phyloP scores from a whole-genome alignment of 2,329 filamentous ascomycete genomes.

The Diaporthe aspalathi region DNA sequence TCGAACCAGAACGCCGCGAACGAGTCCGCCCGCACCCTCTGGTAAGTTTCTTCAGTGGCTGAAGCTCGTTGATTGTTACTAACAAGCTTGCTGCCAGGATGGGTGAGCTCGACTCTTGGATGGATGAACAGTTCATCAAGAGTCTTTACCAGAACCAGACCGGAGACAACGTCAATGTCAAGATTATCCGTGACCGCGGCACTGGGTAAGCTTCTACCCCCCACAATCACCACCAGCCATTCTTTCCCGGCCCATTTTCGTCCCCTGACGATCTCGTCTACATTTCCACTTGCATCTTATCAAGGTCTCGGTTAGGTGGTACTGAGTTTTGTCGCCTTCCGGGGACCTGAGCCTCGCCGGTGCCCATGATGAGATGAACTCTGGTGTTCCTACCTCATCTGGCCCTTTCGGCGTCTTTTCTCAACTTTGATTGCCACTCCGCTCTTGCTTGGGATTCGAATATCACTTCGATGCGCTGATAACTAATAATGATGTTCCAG shows the following conservation, averaged over 20 bases:
- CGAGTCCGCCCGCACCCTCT: constrained; percentile 39
- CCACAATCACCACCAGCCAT: neutral
- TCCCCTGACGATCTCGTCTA: no score
- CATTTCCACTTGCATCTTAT: neutral
- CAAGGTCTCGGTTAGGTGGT: neutral
- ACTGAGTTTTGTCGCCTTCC: neutral
- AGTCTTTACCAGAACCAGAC: constrained; percentile 89
- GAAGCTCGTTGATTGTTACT: neutral
- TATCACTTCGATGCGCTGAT: neutral
- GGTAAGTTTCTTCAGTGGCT: constrained; percentile 10
- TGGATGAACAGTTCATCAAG: constrained; percentile 98
- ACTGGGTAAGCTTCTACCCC: constrained; percentile 75
- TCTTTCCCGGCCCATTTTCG: neutral
- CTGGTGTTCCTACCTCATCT: neutral
- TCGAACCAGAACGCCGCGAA: constrained; percentile 28
- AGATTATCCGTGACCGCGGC: constrained; percentile 99
- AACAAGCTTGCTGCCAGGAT: constrained; percentile 72
- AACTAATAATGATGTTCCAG: constrained; percentile 57
- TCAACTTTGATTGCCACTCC: neutral
- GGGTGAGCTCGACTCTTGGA: constrained; percentile 99
- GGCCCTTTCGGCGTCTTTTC: neutral
- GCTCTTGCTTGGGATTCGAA: neutral
- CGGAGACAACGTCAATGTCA: constrained; percentile 95
- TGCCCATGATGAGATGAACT: neutral
- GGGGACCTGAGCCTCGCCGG: no score